Conservation (phyloP, 2,329 filamentous ascomycete species). For the Epicoccum nigrum region DNA sequence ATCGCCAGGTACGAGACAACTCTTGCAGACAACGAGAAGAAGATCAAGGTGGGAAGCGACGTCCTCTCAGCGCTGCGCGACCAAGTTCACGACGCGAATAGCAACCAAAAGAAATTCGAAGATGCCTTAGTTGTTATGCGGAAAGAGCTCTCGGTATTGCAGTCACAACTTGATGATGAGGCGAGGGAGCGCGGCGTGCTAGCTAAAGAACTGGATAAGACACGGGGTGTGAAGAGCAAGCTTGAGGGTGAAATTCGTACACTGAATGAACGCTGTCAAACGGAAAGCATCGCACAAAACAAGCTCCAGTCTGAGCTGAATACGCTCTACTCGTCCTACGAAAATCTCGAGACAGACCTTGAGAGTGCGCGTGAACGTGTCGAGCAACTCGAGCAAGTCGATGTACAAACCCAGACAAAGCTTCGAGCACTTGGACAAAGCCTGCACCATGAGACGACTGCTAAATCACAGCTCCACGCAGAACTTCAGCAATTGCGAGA, state of each 20-base stretch:
- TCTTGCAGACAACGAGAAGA: constrained; percentile 31
- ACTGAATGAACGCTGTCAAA: constrained; percentile 18
- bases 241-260: constrained; percentile 28
- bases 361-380: constrained; percentile 30
- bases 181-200: constrained; percentile 24
- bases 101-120: constrained; percentile 28
- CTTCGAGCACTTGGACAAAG: constrained; percentile 26
- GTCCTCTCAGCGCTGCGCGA: constrained; percentile 33
- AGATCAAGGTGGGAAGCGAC: constrained; percentile 28
- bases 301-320: constrained; percentile 32
- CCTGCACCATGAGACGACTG: constrained; percentile 11
- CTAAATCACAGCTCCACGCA: constrained; percentile 14
- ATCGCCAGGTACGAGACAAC: constrained; percentile 30
- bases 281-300: constrained; percentile 21
- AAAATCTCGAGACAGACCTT: constrained; percentile 26
- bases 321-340: constrained; percentile 22
- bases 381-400: constrained; percentile 25
- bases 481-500: constrained; percentile 12
- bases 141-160: constrained; percentile 25
- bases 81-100: constrained; percentile 30
- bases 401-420: constrained; percentile 25
- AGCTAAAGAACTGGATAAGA: constrained; percentile 29
- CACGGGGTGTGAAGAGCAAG: constrained; percentile 22
- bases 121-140: constrained; percentile 28
- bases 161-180: constrained; percentile 21